These are phyloP conservation scores for Orychophragmus violaceus DNA, from an alignment of 345 rosid species.

Conservation along the genomic window DNA sequence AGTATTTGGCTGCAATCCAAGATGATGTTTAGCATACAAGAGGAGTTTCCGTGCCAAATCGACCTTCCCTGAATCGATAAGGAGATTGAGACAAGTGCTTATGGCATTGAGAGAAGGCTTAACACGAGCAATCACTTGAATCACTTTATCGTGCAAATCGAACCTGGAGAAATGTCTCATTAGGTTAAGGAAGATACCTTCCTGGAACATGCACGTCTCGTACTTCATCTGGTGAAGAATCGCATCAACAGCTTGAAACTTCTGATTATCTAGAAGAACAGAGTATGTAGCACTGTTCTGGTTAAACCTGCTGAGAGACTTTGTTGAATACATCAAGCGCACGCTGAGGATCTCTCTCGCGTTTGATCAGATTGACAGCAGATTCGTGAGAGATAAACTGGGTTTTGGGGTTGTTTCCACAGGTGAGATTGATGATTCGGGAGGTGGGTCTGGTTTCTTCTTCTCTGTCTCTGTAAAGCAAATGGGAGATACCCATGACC, in stretches of 20 bases:
- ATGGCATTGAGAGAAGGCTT: constrained; percentile 78
- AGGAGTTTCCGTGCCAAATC: constrained; percentile 48
- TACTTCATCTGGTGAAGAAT: constrained; percentile 71
- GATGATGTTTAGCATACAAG: constrained; percentile 38
- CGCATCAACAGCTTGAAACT: constrained; percentile 69
- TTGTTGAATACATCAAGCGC: constrained; percentile 69
- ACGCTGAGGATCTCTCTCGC: constrained; percentile 62
- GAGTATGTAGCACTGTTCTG: constrained; percentile 84
- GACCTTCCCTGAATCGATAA: constrained; percentile 58
- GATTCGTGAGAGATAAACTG: constrained; percentile 59
- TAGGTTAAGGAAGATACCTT: constrained; percentile 64
- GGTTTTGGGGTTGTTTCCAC: constrained; percentile 30
- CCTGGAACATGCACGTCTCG: constrained; percentile 80
- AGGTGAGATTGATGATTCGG: constrained; percentile 23
- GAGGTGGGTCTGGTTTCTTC: constrained; percentile 34
- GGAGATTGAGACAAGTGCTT: constrained; percentile 81
- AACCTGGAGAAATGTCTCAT: constrained; percentile 66
- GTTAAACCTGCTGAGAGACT: constrained; percentile 61
- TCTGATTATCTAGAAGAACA: constrained; percentile 60
- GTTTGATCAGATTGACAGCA: constrained; percentile 60
- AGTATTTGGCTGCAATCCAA: constrained; percentile 60
- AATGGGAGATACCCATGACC: constrained; percentile 70
- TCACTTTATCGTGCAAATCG: constrained; percentile 48
- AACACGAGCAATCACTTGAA: constrained; percentile 57
- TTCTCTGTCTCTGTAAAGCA: constrained; percentile 17